phyloP scores from a whole-genome alignment of 148 eudicot species.

The Nepenthes mirabilis region DNA sequence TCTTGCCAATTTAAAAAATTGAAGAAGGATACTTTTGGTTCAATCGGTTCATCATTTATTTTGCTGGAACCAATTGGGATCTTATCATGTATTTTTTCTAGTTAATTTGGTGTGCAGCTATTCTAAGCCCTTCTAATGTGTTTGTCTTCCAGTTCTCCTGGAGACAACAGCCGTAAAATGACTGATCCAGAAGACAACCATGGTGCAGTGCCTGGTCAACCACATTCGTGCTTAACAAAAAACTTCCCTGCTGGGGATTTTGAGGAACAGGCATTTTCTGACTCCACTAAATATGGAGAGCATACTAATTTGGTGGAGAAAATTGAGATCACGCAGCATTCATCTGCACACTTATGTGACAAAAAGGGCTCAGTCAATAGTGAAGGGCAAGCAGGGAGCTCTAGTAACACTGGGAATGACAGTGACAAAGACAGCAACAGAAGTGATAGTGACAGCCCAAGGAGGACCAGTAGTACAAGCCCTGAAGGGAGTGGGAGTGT shows the following conservation, averaged over 20 bases:
- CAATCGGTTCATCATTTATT: too few relatives aligned
- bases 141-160: constrained; percentile 51
- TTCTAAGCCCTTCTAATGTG: constrained; percentile 5
- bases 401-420: constrained; percentile 60
- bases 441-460: constrained; percentile 45
- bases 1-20: too few relatives aligned
- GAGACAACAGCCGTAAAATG: constrained; percentile 26
- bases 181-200: constrained; percentile 27
- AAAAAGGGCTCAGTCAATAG: constrained; percentile 45
- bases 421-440: constrained; percentile 55
- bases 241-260: constrained; percentile 20
- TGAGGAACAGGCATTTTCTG: constrained; percentile 30
- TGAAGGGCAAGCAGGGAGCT: constrained; percentile 43
- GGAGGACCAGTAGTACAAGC: constrained; percentile 72
- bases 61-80: too few relatives aligned
- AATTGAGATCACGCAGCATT: constrained; percentile 31
- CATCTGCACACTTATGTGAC: constrained; percentile 45
- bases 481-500: constrained; percentile 60
- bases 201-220: constrained; percentile 20
- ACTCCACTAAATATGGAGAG: constrained; percentile 27
- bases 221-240: constrained; percentile 15
- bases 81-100: neutral
- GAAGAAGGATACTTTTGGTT: too few relatives aligned
- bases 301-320: constrained; percentile 28
- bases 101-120: neutral